Evolutionary conservation across 768 basidiomycete species (phyloP).

Genomic region (Suillus fuscotomentosus): DNA sequence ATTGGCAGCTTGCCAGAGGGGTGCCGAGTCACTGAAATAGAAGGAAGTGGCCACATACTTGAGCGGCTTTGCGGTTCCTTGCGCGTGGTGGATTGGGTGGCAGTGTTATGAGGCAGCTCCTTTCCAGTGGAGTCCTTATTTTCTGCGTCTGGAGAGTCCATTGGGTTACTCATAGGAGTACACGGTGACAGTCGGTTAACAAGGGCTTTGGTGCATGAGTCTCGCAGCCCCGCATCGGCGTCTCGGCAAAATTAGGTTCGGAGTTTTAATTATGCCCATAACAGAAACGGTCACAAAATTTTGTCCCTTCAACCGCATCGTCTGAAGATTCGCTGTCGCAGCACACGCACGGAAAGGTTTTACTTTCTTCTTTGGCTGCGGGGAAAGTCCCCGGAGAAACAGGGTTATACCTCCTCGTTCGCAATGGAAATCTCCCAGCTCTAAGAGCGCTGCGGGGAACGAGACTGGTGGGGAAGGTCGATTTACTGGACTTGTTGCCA

Average conservation of each 20-base stretch:
- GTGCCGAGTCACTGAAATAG: constrained; percentile 25
- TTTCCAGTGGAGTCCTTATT: neutral
- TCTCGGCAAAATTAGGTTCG: constrained; percentile 10
- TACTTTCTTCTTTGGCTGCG: constrained; percentile 63
- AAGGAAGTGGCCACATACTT: constrained; percentile 12
- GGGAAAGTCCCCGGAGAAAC: constrained; percentile 94
- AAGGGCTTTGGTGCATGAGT: neutral
- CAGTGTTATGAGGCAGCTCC: neutral
- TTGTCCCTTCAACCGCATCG: constrained; percentile 42
- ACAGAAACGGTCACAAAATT: constrained; percentile 14
- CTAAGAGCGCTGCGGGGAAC: constrained; percentile 66
- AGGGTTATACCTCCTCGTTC: constrained; percentile 59
- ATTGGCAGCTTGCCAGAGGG: constrained; percentile 17
- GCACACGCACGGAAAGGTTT: constrained; percentile 65
- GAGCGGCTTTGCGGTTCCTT: constrained; percentile 3
- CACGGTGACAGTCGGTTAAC: constrained; percentile 1
- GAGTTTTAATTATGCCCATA: constrained; percentile 1
- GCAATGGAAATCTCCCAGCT: constrained; percentile 71
- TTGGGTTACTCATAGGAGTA: constrained; percentile 1
- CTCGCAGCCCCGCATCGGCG: neutral
- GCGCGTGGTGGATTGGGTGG: constrained; percentile 1
- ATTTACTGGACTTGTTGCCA: constrained; percentile 33
- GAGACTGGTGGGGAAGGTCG: constrained; percentile 49
- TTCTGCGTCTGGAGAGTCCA: neutral
- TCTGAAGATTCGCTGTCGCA: constrained; percentile 85